phyloP scores from a whole-genome alignment of 371 early-diverging fungal species.

The Syncephalastrum contaminatum region DNA sequence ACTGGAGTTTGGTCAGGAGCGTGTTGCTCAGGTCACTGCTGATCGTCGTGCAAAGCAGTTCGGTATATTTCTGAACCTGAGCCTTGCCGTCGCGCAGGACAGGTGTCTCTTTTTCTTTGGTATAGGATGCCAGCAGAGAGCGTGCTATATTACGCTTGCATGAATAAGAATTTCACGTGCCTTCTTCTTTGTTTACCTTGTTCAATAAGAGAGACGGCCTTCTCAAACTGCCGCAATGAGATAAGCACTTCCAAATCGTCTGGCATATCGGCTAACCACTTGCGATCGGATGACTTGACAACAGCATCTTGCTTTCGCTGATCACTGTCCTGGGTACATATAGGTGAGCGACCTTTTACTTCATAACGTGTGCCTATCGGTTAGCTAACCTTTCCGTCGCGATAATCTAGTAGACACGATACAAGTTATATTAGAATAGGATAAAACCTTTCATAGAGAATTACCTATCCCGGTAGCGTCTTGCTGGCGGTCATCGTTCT shows the following conservation, averaged over 20 bases:
- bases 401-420: no score
- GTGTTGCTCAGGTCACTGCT: slow-evolving; percentile 78
- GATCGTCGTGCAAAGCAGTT: slow-evolving; percentile 63
- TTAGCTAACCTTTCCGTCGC: no score
- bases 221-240: slow-evolving; percentile 84
- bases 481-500: slow-evolving; percentile 50
- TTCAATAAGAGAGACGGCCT: slow-evolving; percentile 72
- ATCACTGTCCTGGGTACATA: no score
- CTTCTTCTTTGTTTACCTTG: slow-evolving; percentile 45
- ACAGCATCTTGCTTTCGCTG: slow-evolving; percentile 8
- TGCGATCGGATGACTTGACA: slow-evolving; percentile 41
- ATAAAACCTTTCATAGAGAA: background rate
- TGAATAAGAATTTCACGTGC: background rate
- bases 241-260: slow-evolving; percentile 88
- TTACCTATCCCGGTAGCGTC: slow-evolving; percentile 25
- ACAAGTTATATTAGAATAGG: no score
- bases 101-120: slow-evolving; percentile 46
- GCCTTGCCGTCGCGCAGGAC: slow-evolving; percentile 49
- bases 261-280: slow-evolving; percentile 74
- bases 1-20: slow-evolving; percentile 75
- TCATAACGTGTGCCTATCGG: no score
- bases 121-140: slow-evolving; percentile 28
- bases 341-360: no score
- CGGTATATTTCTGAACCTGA: slow-evolving; percentile 64
- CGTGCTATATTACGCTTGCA: slow-evolving; percentile 26